Conservation (phyloP, 768 basidiomycete genomes). For the Tylopilus rubrobrunneus region DNA sequence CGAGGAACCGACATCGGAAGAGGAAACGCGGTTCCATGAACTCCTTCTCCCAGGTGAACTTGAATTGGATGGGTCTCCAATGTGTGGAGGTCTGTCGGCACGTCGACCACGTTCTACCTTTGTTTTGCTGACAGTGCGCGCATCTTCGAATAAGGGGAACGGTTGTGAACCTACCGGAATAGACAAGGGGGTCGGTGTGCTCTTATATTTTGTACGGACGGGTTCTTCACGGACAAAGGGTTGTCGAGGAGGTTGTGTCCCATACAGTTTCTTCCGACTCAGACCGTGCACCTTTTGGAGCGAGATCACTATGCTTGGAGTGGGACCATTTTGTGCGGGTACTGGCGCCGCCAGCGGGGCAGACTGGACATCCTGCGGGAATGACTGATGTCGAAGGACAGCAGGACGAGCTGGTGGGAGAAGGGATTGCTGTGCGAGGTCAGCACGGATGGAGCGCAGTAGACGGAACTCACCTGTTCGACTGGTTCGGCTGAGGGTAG, state of each 20-base stretch:
- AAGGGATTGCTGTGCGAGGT: constrained; percentile 4
- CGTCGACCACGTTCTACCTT: constrained; percentile 25
- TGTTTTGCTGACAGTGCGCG: constrained; percentile 14
- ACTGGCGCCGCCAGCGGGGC: constrained; percentile 1
- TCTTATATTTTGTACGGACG: constrained; percentile 33
- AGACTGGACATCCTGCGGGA: constrained; percentile 27
- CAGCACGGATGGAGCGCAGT: constrained; percentile 3
- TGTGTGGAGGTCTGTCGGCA: constrained; percentile 14
- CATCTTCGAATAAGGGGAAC: constrained; percentile 17
- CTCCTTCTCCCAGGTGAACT: constrained; percentile 36
- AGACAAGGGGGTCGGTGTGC: constrained; percentile 30
- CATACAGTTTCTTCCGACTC: constrained; percentile 66
- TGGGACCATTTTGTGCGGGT: constrained; percentile 21
- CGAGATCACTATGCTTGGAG: constrained; percentile 55
- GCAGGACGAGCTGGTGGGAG: constrained; percentile 12
- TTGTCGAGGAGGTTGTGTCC: constrained; percentile 43
- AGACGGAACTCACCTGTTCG: constrained; percentile 12
- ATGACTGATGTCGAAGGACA: constrained; percentile 28
- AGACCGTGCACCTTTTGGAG: constrained; percentile 66
- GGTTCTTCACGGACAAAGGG: constrained; percentile 56
- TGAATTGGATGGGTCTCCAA: constrained; percentile 14
- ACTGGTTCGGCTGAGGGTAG: neutral
- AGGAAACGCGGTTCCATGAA: constrained; percentile 12
- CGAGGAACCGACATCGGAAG: constrained; percentile 20
- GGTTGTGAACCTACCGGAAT: constrained; percentile 24